These are phyloP conservation scores for Aureobasidium namibiae DNA, from an alignment of 2,329 filamentous ascomycete genomes.

Conservation along the genomic window DNA sequence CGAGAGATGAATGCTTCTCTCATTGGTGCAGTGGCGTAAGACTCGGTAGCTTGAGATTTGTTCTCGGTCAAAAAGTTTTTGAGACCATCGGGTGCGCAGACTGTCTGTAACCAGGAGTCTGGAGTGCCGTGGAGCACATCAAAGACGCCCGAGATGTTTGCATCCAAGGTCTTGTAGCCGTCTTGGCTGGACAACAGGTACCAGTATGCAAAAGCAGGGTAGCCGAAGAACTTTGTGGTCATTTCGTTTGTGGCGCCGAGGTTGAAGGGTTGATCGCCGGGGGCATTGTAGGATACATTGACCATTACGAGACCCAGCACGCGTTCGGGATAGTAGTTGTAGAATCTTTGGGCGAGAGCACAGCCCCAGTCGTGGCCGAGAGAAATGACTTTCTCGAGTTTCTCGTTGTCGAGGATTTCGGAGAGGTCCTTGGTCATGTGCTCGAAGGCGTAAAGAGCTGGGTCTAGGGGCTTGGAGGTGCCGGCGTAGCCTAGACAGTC, in stretches of 20 bases:
- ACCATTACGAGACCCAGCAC: conserved; percentile 36
- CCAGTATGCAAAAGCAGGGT: conserved; percentile 37
- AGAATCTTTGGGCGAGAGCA: conserved; percentile 32
- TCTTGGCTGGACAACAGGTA: conserved; percentile 36
- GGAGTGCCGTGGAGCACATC: conserved; percentile 16
- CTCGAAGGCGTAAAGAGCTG: conserved; percentile 29
- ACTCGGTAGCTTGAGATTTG: conserved; percentile 27
- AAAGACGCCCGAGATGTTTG: conserved; percentile 32
- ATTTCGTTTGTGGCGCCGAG: conserved; percentile 28
- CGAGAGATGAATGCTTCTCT: conserved; percentile 28
- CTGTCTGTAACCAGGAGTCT: conserved; percentile 26
- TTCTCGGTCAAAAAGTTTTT: conserved; percentile 19
- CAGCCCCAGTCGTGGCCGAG: conserved; percentile 47
- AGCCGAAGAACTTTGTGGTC: conserved; percentile 30
- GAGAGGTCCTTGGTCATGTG: conserved; percentile 31
- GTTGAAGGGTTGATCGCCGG: conserved; percentile 28
- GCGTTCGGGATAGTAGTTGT: conserved; percentile 33
- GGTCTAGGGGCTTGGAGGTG: conserved; percentile 34
- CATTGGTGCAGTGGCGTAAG: too few relatives aligned
- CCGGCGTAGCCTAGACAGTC: conserved; percentile 33
- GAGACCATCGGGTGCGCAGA: conserved; percentile 30
- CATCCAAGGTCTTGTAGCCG: conserved; percentile 30
- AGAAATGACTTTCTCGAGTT: conserved; percentile 29
- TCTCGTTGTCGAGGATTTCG: conserved; percentile 35
- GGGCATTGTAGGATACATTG: conserved; percentile 35